A percentile compares a stretch with the other conserved stretches of the same genome.
These are phyloP conservation scores for Eimeria maxima DNA, from an alignment of 169 alveolate genomes.

Conservation along the genomic window DNA sequence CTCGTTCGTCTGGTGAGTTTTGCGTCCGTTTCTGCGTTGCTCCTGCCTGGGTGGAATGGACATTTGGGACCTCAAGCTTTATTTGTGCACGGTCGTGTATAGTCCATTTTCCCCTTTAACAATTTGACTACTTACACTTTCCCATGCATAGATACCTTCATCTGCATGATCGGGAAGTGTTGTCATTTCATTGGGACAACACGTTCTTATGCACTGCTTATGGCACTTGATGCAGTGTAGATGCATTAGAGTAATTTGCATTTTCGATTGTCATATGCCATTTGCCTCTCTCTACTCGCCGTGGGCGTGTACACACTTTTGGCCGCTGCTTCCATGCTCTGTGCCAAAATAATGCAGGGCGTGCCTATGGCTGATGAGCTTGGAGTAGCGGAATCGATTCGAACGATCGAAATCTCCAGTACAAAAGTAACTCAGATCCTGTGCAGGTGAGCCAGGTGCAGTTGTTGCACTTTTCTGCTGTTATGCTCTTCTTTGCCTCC, in stretches of 20 bases:
- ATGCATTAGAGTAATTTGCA: background rate
- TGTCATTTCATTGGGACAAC: background rate
- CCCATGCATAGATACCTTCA: background rate
- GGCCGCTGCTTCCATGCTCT: background rate
- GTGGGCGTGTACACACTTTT: background rate
- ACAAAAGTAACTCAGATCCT: constrained; percentile 90
- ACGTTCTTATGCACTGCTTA: background rate
- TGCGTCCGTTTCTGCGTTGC: background rate
- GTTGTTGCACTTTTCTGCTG: background rate
- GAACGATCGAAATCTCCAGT: constrained; percentile 96
- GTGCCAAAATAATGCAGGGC: constrained; percentile 75
- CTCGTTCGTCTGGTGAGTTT: constrained; percentile 94
- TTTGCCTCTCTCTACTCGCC: background rate
- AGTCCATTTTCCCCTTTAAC: too few species aligned
- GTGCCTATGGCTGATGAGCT: constrained; percentile 98
- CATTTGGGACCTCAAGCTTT: background rate
- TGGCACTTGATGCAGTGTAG: background rate
- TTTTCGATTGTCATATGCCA: background rate
- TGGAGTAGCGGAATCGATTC: constrained; percentile 96
- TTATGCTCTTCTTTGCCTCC: background rate
- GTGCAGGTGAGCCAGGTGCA: constrained; percentile 14
- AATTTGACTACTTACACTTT: background rate
- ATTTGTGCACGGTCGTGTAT: background rate
- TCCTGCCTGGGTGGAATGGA: background rate
- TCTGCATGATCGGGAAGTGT: background rate